Conservation (phyloP, 1,284 basidiomycete genomes). For the Melanopsichium pennsylvanicum region DNA sequence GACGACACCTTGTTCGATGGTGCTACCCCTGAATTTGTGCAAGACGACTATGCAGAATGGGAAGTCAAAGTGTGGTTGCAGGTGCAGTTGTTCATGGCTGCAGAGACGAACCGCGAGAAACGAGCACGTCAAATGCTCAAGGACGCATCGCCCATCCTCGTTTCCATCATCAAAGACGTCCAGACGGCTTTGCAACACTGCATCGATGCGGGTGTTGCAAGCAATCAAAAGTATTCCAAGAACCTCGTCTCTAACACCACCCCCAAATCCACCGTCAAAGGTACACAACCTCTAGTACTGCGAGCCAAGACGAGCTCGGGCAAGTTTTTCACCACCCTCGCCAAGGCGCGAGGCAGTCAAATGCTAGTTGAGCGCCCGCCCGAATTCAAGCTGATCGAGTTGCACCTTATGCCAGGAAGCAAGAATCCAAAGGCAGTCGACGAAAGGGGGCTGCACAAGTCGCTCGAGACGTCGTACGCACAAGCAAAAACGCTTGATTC, state of each 20-base stretch:
- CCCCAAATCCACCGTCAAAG: slow-evolving; percentile 18
- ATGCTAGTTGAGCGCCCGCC: slow-evolving; percentile 37
- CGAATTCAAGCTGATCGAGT: slow-evolving; percentile 46
- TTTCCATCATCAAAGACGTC: slow-evolving; percentile 34
- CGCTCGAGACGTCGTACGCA: slow-evolving; percentile 52
- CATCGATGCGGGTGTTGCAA: slow-evolving; percentile 49
- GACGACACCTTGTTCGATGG: slow-evolving; percentile 33
- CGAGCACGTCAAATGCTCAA: slow-evolving; percentile 43
- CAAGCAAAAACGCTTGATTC: slow-evolving; percentile 42
- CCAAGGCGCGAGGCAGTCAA: slow-evolving; percentile 53
- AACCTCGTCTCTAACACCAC: slow-evolving; percentile 30
- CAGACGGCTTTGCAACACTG: slow-evolving; percentile 42
- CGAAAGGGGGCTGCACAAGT: slow-evolving; percentile 44
- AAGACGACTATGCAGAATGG: slow-evolving; percentile 37
- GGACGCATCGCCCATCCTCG: slow-evolving; percentile 20
- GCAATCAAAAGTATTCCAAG: slow-evolving; percentile 46
- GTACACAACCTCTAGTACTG: slow-evolving; percentile 39
- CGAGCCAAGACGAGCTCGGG: slow-evolving; percentile 49
- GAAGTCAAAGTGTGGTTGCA: slow-evolving; percentile 41
- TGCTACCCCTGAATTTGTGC: slow-evolving; percentile 27
- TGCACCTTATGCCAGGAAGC: slow-evolving; percentile 49
- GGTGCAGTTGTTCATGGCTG: slow-evolving; percentile 28
- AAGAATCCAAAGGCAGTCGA: slow-evolving; percentile 31
- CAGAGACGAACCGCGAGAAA: slow-evolving; percentile 48
- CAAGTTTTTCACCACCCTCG: slow-evolving; percentile 49